These are phyloP conservation scores for Botrytis tulipae DNA, from an alignment of 2,329 filamentous ascomycete species.

Conservation along the genomic window DNA sequence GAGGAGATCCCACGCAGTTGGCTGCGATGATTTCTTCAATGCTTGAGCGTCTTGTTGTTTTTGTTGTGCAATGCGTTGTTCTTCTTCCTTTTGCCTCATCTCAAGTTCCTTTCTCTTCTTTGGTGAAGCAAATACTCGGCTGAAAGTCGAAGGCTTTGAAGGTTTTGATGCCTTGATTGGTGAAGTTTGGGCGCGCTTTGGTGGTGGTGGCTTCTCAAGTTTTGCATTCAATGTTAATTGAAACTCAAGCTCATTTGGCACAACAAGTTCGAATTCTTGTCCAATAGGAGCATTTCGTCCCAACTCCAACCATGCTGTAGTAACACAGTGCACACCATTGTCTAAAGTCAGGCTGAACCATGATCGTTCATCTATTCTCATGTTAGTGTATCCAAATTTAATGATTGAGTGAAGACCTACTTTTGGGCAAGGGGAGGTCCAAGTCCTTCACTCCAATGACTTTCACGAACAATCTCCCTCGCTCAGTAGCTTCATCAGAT, in stretches of 20 bases:
- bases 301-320: constrained; percentile 91
- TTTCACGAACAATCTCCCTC: constrained; percentile 93
- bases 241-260: constrained; percentile 97
- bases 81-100: constrained; percentile 76
- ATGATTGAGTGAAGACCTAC: constrained; percentile 48
- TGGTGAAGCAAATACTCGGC: constrained; percentile 86
- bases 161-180: constrained; percentile 63
- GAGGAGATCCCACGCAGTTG: constrained; percentile 80
- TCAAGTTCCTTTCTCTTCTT: constrained; percentile 97
- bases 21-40: constrained; percentile 60
- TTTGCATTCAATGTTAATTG: constrained; percentile 96
- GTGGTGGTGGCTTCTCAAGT: constrained; percentile 70
- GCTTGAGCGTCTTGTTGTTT: constrained; percentile 64
- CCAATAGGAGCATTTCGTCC: constrained; percentile 91
- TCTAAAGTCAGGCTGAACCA: constrained; percentile 98
- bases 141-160: constrained; percentile 83
- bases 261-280: constrained; percentile 96
- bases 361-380: constrained; percentile 69
- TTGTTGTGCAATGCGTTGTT: constrained; percentile 64
- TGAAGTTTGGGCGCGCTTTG: constrained; percentile 52
- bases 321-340: constrained; percentile 96
- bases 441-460: constrained; percentile 98
- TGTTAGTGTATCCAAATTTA: constrained; percentile 32
- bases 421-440: constrained; percentile 84
- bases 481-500: constrained; percentile 73